phyloP scores from a whole-genome alignment of 305 asterid species.

The Euphrasia arctica region DNA sequence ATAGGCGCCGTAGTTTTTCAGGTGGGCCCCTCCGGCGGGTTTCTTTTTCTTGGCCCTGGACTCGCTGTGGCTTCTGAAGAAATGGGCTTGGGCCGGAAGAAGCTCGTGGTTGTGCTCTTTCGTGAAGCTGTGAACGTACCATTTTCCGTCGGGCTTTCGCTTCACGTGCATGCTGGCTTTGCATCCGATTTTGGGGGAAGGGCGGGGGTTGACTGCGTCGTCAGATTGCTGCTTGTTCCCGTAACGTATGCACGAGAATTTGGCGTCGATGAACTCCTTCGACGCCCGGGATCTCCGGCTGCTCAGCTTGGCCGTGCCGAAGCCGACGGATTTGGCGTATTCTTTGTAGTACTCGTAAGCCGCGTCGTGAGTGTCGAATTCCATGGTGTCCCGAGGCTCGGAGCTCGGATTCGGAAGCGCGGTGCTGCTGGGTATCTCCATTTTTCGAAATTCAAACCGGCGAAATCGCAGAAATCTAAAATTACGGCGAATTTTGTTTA shows the following conservation, averaged over 20 bases:
- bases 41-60: constrained; percentile 60
- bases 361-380: constrained; percentile 82
- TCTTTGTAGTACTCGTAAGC: constrained; percentile 81
- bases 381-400: constrained; percentile 62
- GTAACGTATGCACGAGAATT: constrained; percentile 87
- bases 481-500: constrained; percentile 9
- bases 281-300: constrained; percentile 92
- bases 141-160: constrained; percentile 61
- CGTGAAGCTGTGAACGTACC: constrained; percentile 79
- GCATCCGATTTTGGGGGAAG: constrained; percentile 92
- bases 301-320: constrained; percentile 90
- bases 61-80: constrained; percentile 77
- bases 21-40: constrained; percentile 30
- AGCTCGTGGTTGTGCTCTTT: constrained; percentile 93
- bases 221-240: constrained; percentile 96
- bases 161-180: constrained; percentile 97
- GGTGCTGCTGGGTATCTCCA: constrained; percentile 50
- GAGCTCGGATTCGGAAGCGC: constrained; percentile 36
- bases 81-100: constrained; percentile 83
- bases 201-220: constrained; percentile 85
- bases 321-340: constrained; percentile 82
- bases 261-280: constrained; percentile 90
- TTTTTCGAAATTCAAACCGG: constrained; percentile 26
- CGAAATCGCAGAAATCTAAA: constrained; percentile 9
- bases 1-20: constrained; percentile 52